Evolutionary conservation across 139 green algal species (phyloP), one percentile per base, ranked within the genome.

Genomic region (Chlamydomonas sp.): DNA sequence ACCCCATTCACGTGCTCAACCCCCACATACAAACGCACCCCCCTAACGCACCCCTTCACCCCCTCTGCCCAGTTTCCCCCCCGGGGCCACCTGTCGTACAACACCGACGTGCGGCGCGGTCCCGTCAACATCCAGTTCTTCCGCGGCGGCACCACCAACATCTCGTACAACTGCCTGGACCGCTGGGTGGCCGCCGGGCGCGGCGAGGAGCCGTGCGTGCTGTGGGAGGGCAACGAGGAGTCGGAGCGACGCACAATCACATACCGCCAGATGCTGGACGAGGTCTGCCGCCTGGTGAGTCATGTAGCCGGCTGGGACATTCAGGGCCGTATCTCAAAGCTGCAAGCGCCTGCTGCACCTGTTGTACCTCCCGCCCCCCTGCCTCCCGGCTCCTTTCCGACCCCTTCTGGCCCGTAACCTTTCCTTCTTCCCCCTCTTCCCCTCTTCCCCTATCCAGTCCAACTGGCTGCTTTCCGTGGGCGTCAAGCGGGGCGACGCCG

Each of bases 91-190:
- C 66, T 89, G 71, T 62, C 80, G 20, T 96, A 84, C 83, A 98
- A 98, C 84, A 96, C 97, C 76, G 94, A 98, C 90, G 63, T 95
- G 60, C 90, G 86, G 79, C 95, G 96, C 72, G 96, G 96, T n/a
- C 89, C 89, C 17, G 91, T 98, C 17, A 58, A 75, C 76, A 91
- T 93, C 18, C 87, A 94, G 78, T 98, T 89, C 85, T 98, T 97
- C 90, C 90, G 93, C 78, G 96, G 91, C 67, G 91, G 87, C 73
- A 85, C 74, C 67, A 98, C 96, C 64, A 98, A 98, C 89, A 87
- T 98, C 9, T 94, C 85, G 72, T 98, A 97, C 92, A 98, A 98
- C 80, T 91, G 86, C 63, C 90, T 98, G 14, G 96, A 99, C 92
- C 93, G 96, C 85, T 92, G 90, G 80, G 90, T 93, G 60, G 77